Conservation (phyloP, 495 filamentous ascomycete genomes). For the Staphylotrichum tortipilum region DNA sequence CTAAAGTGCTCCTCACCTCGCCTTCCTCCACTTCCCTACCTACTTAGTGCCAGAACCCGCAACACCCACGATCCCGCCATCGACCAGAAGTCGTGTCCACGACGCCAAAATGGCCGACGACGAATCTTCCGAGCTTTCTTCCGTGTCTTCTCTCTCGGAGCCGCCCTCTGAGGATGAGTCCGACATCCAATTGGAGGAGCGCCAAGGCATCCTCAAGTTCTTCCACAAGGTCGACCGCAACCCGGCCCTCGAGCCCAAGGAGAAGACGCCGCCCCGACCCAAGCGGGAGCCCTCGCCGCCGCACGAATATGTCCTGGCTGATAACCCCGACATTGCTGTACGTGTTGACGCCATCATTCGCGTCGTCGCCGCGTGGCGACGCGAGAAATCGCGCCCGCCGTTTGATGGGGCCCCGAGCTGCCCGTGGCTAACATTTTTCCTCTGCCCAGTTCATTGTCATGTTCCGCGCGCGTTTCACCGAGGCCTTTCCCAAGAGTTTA, state of each 20-base stretch:
- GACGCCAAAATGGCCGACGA: conserved; percentile 39
- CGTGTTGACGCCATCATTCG: conserved; percentile 34
- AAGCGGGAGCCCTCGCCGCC: conserved; percentile 75
- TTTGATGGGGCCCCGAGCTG: conserved; percentile 28
- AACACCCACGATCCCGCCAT: conserved; percentile 3
- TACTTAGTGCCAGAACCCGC: no score
- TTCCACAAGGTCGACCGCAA: conserved; percentile 43
- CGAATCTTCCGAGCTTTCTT: conserved; percentile 48
- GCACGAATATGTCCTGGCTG: conserved; percentile 79
- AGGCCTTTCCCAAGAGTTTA: conserved; percentile 77
- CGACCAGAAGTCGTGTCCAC: conserved; percentile 7
- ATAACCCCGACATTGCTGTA: conserved; percentile 83
- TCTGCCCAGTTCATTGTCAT: conserved; percentile 83
- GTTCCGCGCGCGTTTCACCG: conserved; percentile 89
- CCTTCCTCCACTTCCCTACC: conserved; percentile 17
- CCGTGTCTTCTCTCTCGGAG: conserved; percentile 44
- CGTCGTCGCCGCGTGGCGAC: conserved; percentile 25
- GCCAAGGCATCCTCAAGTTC: conserved; percentile 49
- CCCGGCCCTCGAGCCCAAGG: conserved; percentile 30
- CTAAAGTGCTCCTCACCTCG: conserved; percentile 14
- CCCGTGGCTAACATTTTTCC: no score
- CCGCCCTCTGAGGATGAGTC: conserved; percentile 46
- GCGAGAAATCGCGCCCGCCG: conserved; percentile 33
- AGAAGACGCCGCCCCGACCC: conserved; percentile 56
- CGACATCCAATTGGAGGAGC: conserved; percentile 38